Conservation (phyloP, 768 basidiomycete species). For the Hortiboletus campestris region DNA sequence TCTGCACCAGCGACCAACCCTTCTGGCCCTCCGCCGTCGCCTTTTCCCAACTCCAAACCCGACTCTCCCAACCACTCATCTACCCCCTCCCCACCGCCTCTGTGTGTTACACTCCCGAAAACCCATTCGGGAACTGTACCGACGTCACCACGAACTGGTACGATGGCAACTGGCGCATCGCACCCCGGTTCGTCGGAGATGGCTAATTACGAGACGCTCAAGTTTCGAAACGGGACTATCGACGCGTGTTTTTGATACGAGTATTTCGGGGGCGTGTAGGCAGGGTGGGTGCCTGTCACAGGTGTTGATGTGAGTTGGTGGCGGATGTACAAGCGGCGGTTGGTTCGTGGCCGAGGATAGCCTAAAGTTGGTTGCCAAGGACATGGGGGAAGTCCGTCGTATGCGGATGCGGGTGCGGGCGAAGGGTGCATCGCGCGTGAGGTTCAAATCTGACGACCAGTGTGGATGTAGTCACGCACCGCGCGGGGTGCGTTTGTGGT, state of each 20-base stretch:
- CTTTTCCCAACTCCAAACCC: slow-evolving; percentile 33
- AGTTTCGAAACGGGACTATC: slow-evolving; percentile 45
- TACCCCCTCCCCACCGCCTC: slow-evolving; percentile 40
- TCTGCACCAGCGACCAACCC: slow-evolving; percentile 35
- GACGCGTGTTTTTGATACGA: slow-evolving; percentile 37
- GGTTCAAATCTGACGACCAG: background rate
- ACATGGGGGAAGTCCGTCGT: slow-evolving; percentile 15
- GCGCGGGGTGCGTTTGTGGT: slow-evolving; percentile 38
- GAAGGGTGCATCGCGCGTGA: background rate
- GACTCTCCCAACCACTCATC: slow-evolving; percentile 45
- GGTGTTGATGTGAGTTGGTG: slow-evolving; percentile 21
- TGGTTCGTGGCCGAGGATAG: slow-evolving; percentile 16
- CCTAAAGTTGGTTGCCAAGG: slow-evolving; percentile 24
- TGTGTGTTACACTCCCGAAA: slow-evolving; percentile 39
- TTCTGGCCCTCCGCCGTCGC: slow-evolving; percentile 44
- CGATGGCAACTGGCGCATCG: slow-evolving; percentile 40
- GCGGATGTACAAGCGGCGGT: slow-evolving; percentile 18
- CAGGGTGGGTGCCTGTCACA: slow-evolving; percentile 21
- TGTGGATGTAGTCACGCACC: slow-evolving; percentile 26
- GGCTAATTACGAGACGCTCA: slow-evolving; percentile 33
- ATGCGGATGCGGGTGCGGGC: background rate
- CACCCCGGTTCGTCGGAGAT: slow-evolving; percentile 41
- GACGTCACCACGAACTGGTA: slow-evolving; percentile 26
- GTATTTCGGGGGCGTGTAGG: slow-evolving; percentile 16
- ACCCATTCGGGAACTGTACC: slow-evolving; percentile 40